These are phyloP conservation scores for Chalaropsis ovoidea DNA, from an alignment of 2,329 filamentous ascomycete species.

Conservation along the genomic window DNA sequence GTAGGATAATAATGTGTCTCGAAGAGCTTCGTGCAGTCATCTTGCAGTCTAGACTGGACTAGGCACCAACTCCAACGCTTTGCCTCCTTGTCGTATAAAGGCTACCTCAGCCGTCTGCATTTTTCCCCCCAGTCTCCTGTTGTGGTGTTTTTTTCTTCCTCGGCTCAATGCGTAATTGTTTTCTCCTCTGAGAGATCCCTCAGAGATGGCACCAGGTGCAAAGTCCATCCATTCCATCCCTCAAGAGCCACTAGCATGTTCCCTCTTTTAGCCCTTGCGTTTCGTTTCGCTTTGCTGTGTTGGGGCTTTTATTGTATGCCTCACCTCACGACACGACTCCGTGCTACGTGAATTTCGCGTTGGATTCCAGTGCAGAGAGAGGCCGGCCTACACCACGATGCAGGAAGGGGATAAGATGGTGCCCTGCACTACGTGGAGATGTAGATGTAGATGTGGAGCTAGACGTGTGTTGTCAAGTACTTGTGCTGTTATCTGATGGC, in stretches of 20 bases:
- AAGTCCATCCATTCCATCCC: slow-evolving; percentile 12
- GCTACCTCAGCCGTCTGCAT: background rate
- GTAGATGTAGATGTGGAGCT: background rate
- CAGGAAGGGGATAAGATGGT: too few relatives aligned
- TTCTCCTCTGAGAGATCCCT: background rate
- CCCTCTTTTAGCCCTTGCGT: background rate
- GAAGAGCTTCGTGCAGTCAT: background rate
- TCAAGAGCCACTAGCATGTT: background rate
- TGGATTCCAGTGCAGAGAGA: background rate
- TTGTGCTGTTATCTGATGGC: background rate
- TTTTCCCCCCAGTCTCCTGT: background rate
- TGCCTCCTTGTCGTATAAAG: background rate
- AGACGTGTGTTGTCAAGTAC: background rate
- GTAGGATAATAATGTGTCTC: background rate
- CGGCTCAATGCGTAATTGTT: background rate
- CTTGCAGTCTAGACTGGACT: background rate
- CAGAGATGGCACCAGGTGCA: background rate
- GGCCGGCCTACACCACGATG: background rate
- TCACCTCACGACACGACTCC: background rate
- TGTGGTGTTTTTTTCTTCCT: background rate
- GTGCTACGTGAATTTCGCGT: slow-evolving; percentile 5
- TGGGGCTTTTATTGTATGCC: background rate
- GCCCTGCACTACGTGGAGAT: background rate
- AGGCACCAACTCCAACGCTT: background rate
- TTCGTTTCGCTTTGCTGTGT: slow-evolving; percentile 1